These are phyloP conservation scores for Aureobasidium zeae DNA, from an alignment of 2,329 filamentous ascomycete genomes.

Conservation along the genomic window DNA sequence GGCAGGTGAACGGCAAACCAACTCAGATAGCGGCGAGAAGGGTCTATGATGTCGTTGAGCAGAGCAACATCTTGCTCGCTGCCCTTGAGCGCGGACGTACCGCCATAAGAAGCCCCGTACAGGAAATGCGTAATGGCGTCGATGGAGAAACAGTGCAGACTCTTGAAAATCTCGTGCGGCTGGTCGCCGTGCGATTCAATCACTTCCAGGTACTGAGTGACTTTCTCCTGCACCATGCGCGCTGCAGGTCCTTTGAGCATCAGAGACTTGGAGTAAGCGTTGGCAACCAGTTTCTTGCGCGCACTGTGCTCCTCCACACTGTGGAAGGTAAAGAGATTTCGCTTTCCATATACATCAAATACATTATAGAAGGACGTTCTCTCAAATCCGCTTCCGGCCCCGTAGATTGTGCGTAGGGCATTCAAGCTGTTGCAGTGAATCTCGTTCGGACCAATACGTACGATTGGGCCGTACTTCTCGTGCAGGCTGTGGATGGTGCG, in stretches of 20 bases:
- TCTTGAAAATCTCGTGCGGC: slow-evolving; percentile 39
- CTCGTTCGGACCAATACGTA: slow-evolving; percentile 42
- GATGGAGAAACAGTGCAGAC: slow-evolving; percentile 45
- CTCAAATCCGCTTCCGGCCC: slow-evolving; percentile 44
- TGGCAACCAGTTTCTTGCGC: slow-evolving; percentile 44
- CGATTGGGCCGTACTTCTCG: slow-evolving; percentile 37
- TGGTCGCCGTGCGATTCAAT: slow-evolving; percentile 30
- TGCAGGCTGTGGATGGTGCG: slow-evolving; percentile 37
- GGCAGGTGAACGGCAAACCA: slow-evolving; percentile 44
- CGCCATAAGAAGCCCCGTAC: slow-evolving; percentile 38
- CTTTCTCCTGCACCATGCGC: slow-evolving; percentile 34
- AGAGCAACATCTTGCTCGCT: slow-evolving; percentile 32
- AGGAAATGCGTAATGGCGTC: slow-evolving; percentile 46
- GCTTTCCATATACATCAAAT: slow-evolving; percentile 45
- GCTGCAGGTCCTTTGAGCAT: slow-evolving; percentile 31
- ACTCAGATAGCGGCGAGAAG: slow-evolving; percentile 36
- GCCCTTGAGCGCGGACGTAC: slow-evolving; percentile 37
- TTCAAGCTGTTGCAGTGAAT: slow-evolving; percentile 37
- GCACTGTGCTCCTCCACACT: slow-evolving; percentile 37
- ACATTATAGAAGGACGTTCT: slow-evolving; percentile 46
- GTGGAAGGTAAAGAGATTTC: slow-evolving; percentile 46
- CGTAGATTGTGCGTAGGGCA: slow-evolving; percentile 46
- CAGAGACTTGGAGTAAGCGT: slow-evolving; percentile 45
- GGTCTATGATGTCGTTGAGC: slow-evolving; percentile 42
- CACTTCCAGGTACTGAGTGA: slow-evolving; percentile 33